Base-by-base conservation (phyloP, 352 stramenopile genomes). In the Phytophthora vignae region DNA sequence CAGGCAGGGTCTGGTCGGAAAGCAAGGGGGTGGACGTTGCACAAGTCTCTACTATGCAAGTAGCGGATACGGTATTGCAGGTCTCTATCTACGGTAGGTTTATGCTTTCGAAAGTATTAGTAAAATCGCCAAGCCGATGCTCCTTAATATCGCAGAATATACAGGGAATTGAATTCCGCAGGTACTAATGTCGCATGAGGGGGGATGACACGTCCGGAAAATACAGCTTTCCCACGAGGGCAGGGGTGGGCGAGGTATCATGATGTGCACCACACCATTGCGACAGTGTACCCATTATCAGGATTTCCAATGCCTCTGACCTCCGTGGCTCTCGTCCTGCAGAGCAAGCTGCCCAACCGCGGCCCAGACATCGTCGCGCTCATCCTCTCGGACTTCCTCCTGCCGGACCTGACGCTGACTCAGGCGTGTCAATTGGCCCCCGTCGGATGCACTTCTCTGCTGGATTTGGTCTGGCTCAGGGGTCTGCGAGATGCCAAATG, bases 191-290 rank as follows among this genome's bases (percentile, higher is more conserved):
- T 69, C 63, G 29, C 21, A 31, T 6, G 17, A 9, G 62, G 63
- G 64, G 63, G 55, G 63, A 70, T 64, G 63, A 70, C 63, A 19
- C 55, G 54, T 12, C 46, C 22, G 12, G 17, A 11, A 33, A 31
- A 31, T 11, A 12, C 9, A 42, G 17, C 27, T 44, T 53, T 7
- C 46, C 21, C 6, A 14, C 11, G 10, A 29, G 7, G 6, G 12
- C 27, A 46, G 63, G 29, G 63, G 57, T 64, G 55, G 64, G 64
- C 64, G 46, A 71, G 36, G 55, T 71, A n/a, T 21, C n/a, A 12
- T n/a, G 1, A 15, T 63, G 56, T 40, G 31, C 12, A 40, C 38
- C 29, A 53, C 42, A 27, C 2, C 29, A 53, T 40, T 27, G 27
- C 27, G 10, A 2, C 21, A 15, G 14, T n/a, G 9, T 53, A 60